Evolutionary conservation across 345 rosid species (phyloP).

Genomic region (Eucalyptus lansdowneana): DNA sequence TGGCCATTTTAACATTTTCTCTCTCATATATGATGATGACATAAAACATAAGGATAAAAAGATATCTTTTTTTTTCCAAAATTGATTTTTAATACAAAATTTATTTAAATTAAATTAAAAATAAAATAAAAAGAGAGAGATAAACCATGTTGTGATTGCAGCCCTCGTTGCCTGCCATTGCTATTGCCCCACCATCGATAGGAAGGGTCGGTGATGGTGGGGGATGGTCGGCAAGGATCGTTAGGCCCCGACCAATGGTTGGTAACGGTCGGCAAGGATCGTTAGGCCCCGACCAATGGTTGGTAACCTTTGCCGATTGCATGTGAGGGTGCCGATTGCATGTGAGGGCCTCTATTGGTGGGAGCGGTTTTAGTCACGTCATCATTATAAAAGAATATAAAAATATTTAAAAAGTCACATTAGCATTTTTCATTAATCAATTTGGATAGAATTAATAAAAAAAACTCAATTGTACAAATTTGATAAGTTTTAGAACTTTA

Average conservation of each 20-base stretch:
- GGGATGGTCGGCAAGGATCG: accelerated
- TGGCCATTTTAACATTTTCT: not conserved
- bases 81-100: too few relatives aligned
- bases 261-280: accelerated
- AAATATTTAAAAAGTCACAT: too few relatives aligned
- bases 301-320: not conserved
- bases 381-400: too few relatives aligned
- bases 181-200: accelerated
- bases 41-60: not conserved
- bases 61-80: not conserved
- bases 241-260: not conserved
- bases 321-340: not conserved
- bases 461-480: not conserved
- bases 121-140: not conserved
- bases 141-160: not conserved
- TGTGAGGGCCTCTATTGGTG: not conserved
- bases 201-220: too few relatives aligned
- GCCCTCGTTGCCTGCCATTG: accelerated
- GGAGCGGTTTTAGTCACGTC: accelerated
- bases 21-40: not conserved
- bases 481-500: not conserved
- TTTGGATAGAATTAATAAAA: not conserved
- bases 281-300: not conserved
- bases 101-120: too few relatives aligned
- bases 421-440: too few relatives aligned